Conservation (phyloP, 345 rosid genomes). For the Heritiera fomes region DNA sequence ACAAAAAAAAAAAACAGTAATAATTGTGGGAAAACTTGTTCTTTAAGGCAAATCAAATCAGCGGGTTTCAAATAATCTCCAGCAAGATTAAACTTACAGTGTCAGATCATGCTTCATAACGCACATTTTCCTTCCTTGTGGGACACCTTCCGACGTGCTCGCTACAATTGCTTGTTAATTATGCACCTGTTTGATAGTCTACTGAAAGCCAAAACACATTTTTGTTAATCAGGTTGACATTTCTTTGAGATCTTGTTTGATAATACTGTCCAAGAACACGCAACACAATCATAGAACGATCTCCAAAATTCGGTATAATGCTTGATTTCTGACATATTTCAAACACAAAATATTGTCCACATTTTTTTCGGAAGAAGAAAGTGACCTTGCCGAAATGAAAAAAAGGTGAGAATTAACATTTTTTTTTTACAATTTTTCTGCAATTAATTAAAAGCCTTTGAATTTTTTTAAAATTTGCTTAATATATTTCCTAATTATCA, state of each 20-base stretch:
- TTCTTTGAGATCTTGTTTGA: neutral
- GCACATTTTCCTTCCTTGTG: neutral
- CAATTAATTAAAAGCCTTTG: too few species aligned
- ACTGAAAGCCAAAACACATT: neutral
- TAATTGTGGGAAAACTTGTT: neutral
- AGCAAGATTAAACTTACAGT: neutral
- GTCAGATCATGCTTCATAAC: neutral
- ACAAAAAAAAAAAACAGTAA: neutral
- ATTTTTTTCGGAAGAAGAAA: neutral
- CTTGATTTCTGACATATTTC: neutral
- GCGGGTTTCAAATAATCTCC: neutral
- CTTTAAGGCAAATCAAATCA: conserved; percentile 1
- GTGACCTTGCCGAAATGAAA: neutral
- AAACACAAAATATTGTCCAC: neutral
- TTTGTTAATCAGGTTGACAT: neutral
- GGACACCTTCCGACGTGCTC: neutral
- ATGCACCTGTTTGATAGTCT: neutral
- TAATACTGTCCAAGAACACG: neutral
- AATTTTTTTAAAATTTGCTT: too few species aligned
- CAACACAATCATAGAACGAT: neutral
- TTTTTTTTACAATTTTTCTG: too few species aligned
- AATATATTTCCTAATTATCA: too few species aligned
- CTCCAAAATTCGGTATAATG: neutral
- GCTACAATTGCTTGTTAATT: neutral
- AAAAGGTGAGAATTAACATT: neutral